Evolutionary conservation across 345 rosid species (phyloP).

Genomic region (Jatropha curcas): DNA sequence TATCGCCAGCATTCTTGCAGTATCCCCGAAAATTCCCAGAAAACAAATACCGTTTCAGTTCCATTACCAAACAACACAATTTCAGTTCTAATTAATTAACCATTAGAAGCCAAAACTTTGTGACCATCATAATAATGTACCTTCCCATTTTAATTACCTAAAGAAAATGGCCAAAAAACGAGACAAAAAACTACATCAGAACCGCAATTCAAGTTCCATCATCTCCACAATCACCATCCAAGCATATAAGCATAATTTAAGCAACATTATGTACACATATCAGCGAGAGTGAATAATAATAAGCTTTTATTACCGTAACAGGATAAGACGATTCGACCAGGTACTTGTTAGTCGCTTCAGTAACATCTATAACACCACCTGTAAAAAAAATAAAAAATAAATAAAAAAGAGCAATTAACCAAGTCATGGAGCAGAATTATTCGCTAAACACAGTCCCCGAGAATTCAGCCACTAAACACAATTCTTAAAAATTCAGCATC

Average conservation of each 20-base stretch:
- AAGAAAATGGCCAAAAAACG: neutral
- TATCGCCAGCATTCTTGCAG: neutral
- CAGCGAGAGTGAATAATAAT: neutral
- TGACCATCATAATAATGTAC: neutral
- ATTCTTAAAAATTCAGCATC: neutral
- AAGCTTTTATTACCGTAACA: constrained; percentile 42
- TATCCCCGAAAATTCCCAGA: neutral
- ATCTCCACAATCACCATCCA: neutral
- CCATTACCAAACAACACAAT: neutral
- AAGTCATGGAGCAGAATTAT: too few species aligned
- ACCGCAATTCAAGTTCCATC: neutral
- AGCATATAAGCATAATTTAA: neutral
- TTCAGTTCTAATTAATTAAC: neutral
- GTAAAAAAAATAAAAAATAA: constrained; percentile 12
- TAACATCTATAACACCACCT: constrained; percentile 80
- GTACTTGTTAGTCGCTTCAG: constrained; percentile 54
- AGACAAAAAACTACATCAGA: neutral
- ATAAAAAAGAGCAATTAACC: too few species aligned
- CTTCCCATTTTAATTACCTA: neutral
- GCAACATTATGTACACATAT: neutral
- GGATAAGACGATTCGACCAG: constrained; percentile 63
- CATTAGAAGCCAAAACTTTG: neutral
- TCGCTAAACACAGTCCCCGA: too few species aligned
- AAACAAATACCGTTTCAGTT: neutral
- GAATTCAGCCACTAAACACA: too few species aligned